Base-by-base conservation (phyloP, 1,284 basidiomycete species). In the Pisolithus thermaeus region DNA sequence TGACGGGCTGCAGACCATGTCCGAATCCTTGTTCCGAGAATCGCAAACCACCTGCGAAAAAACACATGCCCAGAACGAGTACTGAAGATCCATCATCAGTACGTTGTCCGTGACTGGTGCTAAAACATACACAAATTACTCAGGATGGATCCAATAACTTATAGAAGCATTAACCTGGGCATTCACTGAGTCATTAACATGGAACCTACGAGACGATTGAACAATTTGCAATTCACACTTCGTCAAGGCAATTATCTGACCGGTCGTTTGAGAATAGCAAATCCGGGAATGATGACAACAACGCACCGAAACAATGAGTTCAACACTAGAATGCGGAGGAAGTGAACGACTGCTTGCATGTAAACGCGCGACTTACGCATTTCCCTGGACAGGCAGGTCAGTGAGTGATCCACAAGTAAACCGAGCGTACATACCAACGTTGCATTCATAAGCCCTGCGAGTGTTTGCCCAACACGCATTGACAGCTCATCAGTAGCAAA, bases 401-500 rank as follows among this genome's bases (percentile, higher is more conserved):
- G 47, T 46, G 42, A 7, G 35, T 45, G n/a, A 44, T 39, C 40
- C 40, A 42, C 39, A 28, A 50, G 38, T 35, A 54, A 49, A 49
- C 20, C 14, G 38, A 48, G 50, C 54, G 44, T 38, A 69, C 78
- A 58, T 60, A 88, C 87, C 56, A 95, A 73, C 7, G 92, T 95
- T 11, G 90, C 92, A 66, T 94, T 94, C 53, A 94, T 66, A 12
- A 94, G 74, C 53, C 90, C 91, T 5, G 88, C 91, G 4, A 95
- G 70, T 0, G 92, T 92, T 69, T 94, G 90, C 2, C 92, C 87
- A 1, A 90, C 81, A 32, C 86, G 83, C 55, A 94, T 61, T 1
- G 92, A 90, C 5, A 94, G 67, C 60, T 95, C 89, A 59, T 95
- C 92, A 0, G 92, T 96, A 0, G 89, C 90, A 64, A 92, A 92